Conservation (phyloP, 2,329 filamentous ascomycete species). For the Aschersonia sp. region DNA sequence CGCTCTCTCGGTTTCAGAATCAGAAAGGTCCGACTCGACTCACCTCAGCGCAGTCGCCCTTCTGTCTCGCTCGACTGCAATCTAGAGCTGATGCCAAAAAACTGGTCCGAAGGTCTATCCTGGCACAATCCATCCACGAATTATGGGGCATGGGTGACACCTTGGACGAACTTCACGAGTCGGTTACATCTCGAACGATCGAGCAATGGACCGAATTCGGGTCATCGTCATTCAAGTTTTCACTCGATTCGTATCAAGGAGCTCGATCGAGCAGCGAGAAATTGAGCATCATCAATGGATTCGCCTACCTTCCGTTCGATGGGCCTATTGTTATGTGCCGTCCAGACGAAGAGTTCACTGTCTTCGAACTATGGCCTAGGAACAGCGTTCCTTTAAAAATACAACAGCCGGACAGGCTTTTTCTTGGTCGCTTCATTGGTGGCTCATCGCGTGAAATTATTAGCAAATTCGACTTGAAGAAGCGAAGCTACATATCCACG, state of each 20-base stretch:
- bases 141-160: conserved; percentile 66
- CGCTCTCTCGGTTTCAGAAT: not conserved
- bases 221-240: conserved; percentile 63
- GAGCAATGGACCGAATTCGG: conserved; percentile 55
- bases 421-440: conserved; percentile 60
- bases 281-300: conserved; percentile 65
- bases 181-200: conserved; percentile 42
- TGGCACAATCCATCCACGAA: conserved; percentile 73
- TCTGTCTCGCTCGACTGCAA: conserved; percentile 60
- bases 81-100: conserved; percentile 48
- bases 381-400: conserved; percentile 32
- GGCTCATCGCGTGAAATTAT: conserved; percentile 53
- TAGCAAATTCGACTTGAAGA: conserved; percentile 76
- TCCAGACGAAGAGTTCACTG: conserved; percentile 59
- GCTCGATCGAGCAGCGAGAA: conserved; percentile 50
- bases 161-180: conserved; percentile 53
- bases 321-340: conserved; percentile 66
- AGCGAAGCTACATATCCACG: conserved; percentile 82
- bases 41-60: conserved; percentile 52
- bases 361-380: conserved; percentile 70
- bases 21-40: conserved; percentile 2
- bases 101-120: conserved; percentile 63
- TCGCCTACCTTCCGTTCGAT: conserved; percentile 62
- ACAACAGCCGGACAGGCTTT: conserved; percentile 42
- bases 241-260: conserved; percentile 68